Percentiles rank a stretch among this genome's conserved stretches.
Conservation (phyloP, 257 asterid genomes). For the Coffea canephora region DNA sequence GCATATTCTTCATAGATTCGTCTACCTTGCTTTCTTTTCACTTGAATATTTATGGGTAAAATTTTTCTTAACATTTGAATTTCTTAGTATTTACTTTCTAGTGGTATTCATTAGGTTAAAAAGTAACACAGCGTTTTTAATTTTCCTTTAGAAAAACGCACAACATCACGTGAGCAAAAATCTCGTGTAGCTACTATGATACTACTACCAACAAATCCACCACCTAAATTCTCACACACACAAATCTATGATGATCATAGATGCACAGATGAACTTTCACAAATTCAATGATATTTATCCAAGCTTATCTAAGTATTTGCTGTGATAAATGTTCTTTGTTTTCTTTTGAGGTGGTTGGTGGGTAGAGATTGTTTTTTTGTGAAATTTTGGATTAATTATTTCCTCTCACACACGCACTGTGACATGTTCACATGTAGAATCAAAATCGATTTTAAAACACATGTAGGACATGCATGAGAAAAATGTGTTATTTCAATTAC, state of each 20-base stretch:
- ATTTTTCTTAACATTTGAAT: background rate
- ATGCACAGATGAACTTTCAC: background rate
- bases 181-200: background rate
- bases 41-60: background rate
- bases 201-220: background rate
- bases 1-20: background rate
- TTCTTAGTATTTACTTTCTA: background rate
- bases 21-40: background rate
- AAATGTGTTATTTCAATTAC: background rate
- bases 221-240: background rate
- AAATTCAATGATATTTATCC: background rate
- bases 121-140: background rate
- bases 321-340: background rate
- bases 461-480: slow-evolving; percentile 5
- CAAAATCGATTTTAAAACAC: background rate
- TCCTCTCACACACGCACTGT: too few species aligned
- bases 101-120: background rate
- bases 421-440: background rate
- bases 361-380: background rate
- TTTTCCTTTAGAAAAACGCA: background rate
- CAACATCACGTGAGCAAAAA: background rate
- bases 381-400: background rate
- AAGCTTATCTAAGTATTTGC: background rate
- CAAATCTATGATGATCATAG: background rate
- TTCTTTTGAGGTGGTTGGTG: background rate